These are phyloP conservation scores for Dictyostelium purpureum DNA, from an alignment of 78 protist genomes.

Conservation along the genomic window DNA sequence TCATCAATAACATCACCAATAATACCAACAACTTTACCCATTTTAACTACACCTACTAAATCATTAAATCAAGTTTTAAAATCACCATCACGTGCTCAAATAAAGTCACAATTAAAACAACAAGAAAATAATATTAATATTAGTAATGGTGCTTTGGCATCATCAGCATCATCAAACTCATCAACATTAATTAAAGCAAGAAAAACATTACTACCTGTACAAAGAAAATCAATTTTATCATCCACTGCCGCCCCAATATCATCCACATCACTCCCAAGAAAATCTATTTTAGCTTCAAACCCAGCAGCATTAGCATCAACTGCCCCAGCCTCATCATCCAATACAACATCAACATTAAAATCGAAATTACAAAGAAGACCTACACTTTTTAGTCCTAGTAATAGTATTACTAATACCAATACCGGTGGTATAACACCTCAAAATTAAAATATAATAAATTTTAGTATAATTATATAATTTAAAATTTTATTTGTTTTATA, in stretches of 20 bases:
- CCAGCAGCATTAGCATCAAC: background rate
- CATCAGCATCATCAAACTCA: background rate
- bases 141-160: background rate
- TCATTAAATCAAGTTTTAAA: background rate
- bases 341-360: background rate
- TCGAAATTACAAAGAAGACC: constrained; percentile 7
- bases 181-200: background rate
- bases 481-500: background rate
- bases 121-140: background rate
- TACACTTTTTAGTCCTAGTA: background rate
- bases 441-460: background rate
- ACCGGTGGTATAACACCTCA: background rate
- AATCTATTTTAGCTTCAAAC: too few relatives aligned
- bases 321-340: background rate
- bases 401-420: background rate
- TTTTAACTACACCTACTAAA: background rate
- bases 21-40: constrained; percentile 7
- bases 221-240: background rate
- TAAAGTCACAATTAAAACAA: background rate
- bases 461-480: background rate
- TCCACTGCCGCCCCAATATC: background rate
- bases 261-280: background rate
- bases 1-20: background rate
- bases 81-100: background rate
- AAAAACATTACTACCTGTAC: background rate